Base-by-base conservation (phyloP, 176 grass and related monocot species). In the Microstegium vimineum region DNA sequence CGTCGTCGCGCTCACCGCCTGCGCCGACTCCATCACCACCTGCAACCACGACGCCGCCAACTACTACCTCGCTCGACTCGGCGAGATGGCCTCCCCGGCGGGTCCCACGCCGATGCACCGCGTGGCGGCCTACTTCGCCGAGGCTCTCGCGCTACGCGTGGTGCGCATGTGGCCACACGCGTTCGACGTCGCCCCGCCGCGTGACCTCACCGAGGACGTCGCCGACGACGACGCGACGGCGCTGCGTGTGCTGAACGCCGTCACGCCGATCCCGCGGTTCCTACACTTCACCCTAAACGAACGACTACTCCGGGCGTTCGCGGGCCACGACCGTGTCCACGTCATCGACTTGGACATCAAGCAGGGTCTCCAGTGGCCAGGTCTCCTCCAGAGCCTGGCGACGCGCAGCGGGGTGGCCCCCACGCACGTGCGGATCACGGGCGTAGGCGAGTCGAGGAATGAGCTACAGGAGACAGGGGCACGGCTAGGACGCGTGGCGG, bases 261-360 rank as follows among this genome's bases (percentile, higher is more conserved):
- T 86, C 13, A 99, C 88, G 6, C 97, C 97, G 2, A 91, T 99
- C 69, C 93, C 93, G 27, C 86, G 87, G 31, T 95, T 99, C 76
- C 52, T 99, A 16, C 97, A 99, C 73, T 99, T 99, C 87, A 92
- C 97, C 0, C 61, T 93, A 28, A 99, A 96, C 75, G 97, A 95
- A 80, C 52, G 93, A 8, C 32, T 99, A 47, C 57, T 95, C 28
- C 84, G 83, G 43, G 87, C 77, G n/a, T 99, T 99, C 71, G 90
- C 95, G 61, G 97, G 97, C 26, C 92, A 93, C 77, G 93, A 99
- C 27, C 91, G 93, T n/a, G 89, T 99, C 37, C 97, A 99, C 88
- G 73, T 99, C 73, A 94, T 99, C 73, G 93, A 99, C 80, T 99
- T 99, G 57, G 91, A 99, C 87, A 89, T 95, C 87, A 99, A 93